phyloP scores from a whole-genome alignment of 495 filamentous ascomycete genomes.

The Daldinia caldariorum region DNA sequence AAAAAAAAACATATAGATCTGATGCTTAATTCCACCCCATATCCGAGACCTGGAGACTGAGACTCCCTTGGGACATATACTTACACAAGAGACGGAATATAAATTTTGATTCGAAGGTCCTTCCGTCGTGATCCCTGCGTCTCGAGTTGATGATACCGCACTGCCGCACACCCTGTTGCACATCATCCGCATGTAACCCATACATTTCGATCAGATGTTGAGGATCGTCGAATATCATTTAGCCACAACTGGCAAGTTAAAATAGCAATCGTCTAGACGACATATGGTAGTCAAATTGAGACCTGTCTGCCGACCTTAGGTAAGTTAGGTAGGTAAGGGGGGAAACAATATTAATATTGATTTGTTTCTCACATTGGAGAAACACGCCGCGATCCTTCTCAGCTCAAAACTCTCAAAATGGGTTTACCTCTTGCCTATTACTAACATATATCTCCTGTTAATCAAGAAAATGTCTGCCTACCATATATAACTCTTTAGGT shows the following conservation, averaged over 20 bases:
- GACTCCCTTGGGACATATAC: background rate
- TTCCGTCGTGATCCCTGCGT: slow-evolving; percentile 36
- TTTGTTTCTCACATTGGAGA: slow-evolving; percentile 15
- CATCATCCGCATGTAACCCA: slow-evolving; percentile 45
- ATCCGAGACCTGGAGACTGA: slow-evolving; percentile 10
- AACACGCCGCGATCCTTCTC: slow-evolving; percentile 10
- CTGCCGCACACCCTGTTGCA: slow-evolving; percentile 40
- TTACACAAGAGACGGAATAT: slow-evolving; percentile 4
- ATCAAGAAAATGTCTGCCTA: slow-evolving; percentile 6
- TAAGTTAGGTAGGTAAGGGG: background rate
- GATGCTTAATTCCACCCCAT: background rate
- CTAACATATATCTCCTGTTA: background rate
- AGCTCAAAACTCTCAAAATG: background rate
- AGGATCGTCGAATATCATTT: slow-evolving; percentile 31
- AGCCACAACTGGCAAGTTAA: slow-evolving; percentile 31
- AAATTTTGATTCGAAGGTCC: slow-evolving; percentile 17
- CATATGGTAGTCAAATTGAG: background rate
- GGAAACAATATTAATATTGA: slow-evolving; percentile 12
- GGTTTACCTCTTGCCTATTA: background rate
- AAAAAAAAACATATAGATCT: background rate
- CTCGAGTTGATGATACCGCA: slow-evolving; percentile 31
- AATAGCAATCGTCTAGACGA: slow-evolving; percentile 34
- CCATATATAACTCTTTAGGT: background rate
- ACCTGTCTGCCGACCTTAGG: background rate
- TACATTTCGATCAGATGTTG: slow-evolving; percentile 38